Evolutionary conservation across 805 yeast genomes (phyloP).

Genomic region (Wickerhamiella brachini): DNA sequence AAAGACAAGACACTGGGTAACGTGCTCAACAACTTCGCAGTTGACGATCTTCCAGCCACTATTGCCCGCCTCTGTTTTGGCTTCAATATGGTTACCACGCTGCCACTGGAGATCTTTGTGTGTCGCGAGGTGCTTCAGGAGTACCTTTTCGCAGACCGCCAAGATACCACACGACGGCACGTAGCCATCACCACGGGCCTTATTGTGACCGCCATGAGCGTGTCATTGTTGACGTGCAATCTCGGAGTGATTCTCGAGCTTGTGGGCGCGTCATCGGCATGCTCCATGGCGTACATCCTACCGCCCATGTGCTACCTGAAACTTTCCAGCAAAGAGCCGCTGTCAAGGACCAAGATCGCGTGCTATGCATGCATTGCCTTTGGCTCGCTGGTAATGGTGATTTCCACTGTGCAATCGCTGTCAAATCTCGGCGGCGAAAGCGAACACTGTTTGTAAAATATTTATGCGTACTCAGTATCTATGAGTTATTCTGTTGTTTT

Average conservation of each 20-base stretch:
- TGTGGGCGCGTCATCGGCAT: constrained; percentile 88
- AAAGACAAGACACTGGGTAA: constrained; percentile 75
- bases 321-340: constrained; percentile 30
- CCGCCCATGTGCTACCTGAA: constrained; percentile 77
- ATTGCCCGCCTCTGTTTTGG: constrained; percentile 87
- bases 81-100: constrained; percentile 80
- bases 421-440: background rate
- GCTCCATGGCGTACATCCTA: constrained; percentile 78
- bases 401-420: constrained; percentile 51
- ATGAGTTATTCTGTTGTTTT: background rate
- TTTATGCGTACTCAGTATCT: background rate
- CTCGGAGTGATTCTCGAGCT: constrained; percentile 80
- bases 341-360: constrained; percentile 35
- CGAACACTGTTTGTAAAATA: constrained; percentile 1
- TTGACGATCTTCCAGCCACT: constrained; percentile 60
- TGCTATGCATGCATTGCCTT: constrained; percentile 49
- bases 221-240: constrained; percentile 70
- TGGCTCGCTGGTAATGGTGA: constrained; percentile 64
- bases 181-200: constrained; percentile 48
- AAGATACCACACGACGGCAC: constrained; percentile 31
- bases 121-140: constrained; percentile 77
- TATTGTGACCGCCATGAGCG: constrained; percentile 56
- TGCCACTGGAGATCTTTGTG: constrained; percentile 83
- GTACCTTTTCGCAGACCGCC: constrained; percentile 29
- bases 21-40: constrained; percentile 72